These are phyloP conservation scores for Lodderomyces margitis DNA, from an alignment of 1,139 yeast species.

Conservation along the genomic window DNA sequence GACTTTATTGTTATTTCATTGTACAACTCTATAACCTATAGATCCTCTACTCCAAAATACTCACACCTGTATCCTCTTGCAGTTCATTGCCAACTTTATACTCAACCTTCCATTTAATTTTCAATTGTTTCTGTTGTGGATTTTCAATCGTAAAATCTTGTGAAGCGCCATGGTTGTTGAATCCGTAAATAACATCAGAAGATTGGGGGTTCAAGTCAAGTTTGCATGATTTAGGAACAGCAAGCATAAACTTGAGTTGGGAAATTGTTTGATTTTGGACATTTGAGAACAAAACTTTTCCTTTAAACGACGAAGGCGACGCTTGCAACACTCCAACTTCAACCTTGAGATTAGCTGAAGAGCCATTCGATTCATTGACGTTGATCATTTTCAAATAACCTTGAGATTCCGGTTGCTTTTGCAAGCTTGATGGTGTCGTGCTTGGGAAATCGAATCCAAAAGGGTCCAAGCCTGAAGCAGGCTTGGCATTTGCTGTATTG, in stretches of 20 bases:
- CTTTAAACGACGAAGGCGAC: slow-evolving; percentile 39
- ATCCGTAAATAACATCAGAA: slow-evolving; percentile 51
- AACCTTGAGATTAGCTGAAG: slow-evolving; percentile 49
- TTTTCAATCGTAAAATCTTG: slow-evolving; percentile 64
- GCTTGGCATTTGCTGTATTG: slow-evolving; percentile 26
- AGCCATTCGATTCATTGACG: slow-evolving; percentile 32
- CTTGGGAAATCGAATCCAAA: slow-evolving; percentile 49
- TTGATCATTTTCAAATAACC: slow-evolving; percentile 17
- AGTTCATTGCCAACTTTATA: slow-evolving; percentile 49
- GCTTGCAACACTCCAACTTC: slow-evolving; percentile 46
- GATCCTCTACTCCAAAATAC: slow-evolving; percentile 22
- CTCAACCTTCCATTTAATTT: slow-evolving; percentile 79
- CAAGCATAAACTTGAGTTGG: slow-evolving; percentile 66
- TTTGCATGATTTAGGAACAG: slow-evolving; percentile 75
- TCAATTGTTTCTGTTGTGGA: slow-evolving; percentile 49
- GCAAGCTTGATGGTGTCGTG: slow-evolving; percentile 36
- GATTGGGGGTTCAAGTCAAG: slow-evolving; percentile 72
- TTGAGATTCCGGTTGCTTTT: slow-evolving; percentile 12
- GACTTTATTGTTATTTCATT: slow-evolving; percentile 1
- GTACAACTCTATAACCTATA: slow-evolving; percentile 2
- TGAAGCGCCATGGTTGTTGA: slow-evolving; percentile 51
- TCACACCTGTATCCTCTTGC: slow-evolving; percentile 58
- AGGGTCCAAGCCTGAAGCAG: slow-evolving; percentile 40
- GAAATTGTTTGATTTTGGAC: slow-evolving; percentile 28
- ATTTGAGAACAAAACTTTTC: slow-evolving; percentile 46